Evolutionary conservation across 2,329 filamentous ascomycete genomes (phyloP), one percentile per base, ranked within the genome.

Genomic region (Bipolaris cookei): DNA sequence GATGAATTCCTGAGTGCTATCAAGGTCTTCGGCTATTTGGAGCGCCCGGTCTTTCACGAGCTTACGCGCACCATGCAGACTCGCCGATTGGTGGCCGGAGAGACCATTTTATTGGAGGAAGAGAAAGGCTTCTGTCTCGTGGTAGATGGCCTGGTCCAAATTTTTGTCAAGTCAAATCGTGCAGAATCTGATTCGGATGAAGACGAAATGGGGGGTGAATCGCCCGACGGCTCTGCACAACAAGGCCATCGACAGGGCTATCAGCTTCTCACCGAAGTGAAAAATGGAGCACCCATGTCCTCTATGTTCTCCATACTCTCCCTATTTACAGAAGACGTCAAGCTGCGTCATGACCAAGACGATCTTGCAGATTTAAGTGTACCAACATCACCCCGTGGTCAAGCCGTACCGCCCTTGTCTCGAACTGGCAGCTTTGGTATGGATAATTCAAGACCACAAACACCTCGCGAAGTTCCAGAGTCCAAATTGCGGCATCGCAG

Each of bases 1-100:
- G 95, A 99, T 77, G 96, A 99, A 76, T 99, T 99, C 68, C 81
- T 99, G 20, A 98, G 93, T 73, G 95, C 96, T 28, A 99, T 99
- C 80, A 99, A 98, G 77, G 95, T 99, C 56, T 99, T 99, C 78
- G 95, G 95, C 7, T 99, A 98, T 72, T 82, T 99, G 41, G 95
- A 99, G 75, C 87, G 95, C 23, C 92, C 95, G 0, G 95, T 99
- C 39, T 99, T 99, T 71, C 96, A 99, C 72, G 95, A 99, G 78
- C 85, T 99, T 67, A 99, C 95, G 0, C 84, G 95, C 58, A 97
- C 93, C 57, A 99, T 99, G 95, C 95, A 99, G 80, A 99, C 96
- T 18, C 85, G 92, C 67, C 97, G 97, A 77, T 83, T 99, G 47
- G 96, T 98, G 69, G 94, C 95, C 4, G 95, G 95, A 28, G 95